Conservation (phyloP, 306 rosid species). For the Luffa acutangula region DNA sequence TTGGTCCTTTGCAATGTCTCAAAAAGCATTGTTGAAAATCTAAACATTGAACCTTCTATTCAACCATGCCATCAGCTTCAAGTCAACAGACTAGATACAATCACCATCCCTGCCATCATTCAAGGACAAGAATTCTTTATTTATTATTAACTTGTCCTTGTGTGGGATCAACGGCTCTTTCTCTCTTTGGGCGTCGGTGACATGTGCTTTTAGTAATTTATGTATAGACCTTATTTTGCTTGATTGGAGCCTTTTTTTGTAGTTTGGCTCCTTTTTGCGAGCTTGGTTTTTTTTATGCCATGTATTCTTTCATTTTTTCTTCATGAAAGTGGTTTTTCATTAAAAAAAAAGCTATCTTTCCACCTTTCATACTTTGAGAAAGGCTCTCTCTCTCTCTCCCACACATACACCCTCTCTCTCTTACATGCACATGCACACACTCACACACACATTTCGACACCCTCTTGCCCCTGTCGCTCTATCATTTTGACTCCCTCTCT, state of each 20-base stretch:
- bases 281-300: too few relatives aligned
- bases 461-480: background rate
- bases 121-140: background rate
- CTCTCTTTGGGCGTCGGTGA: too few relatives aligned
- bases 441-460: background rate
- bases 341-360: too few relatives aligned
- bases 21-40: background rate
- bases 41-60: background rate
- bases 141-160: background rate
- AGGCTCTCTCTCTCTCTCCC: too few relatives aligned
- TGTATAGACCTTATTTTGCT: too few relatives aligned
- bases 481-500: background rate
- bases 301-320: too few relatives aligned
- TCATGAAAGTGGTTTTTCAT: too few relatives aligned
- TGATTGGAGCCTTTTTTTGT: too few relatives aligned
- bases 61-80: background rate
- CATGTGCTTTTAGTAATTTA: too few relatives aligned
- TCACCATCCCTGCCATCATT: background rate
- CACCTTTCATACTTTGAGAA: too few relatives aligned
- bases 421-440: background rate
- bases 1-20: background rate
- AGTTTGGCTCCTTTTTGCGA: too few relatives aligned
- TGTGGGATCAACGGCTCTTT: background rate
- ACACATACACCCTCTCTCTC: too few relatives aligned
- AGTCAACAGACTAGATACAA: background rate